These are phyloP conservation scores for Hypoxylon fuscum DNA, from an alignment of 495 filamentous ascomycete genomes.

Conservation along the genomic window DNA sequence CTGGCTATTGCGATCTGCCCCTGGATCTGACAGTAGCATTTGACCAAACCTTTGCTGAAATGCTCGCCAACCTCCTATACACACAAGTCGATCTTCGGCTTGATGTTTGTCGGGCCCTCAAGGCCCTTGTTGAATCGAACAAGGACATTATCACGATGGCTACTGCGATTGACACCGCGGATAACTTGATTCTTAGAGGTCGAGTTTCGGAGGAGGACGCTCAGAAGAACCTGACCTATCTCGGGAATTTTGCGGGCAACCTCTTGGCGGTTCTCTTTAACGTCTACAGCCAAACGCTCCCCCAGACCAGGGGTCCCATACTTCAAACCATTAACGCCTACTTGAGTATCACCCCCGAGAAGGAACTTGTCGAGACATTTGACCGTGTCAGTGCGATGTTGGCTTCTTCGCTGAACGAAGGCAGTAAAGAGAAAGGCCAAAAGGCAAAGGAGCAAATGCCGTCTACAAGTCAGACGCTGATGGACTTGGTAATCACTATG, in stretches of 20 bases:
- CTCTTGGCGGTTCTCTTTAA: constrained; percentile 95
- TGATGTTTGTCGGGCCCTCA: constrained; percentile 85
- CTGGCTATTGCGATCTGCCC: constrained; percentile 93
- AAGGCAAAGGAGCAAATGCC: constrained; percentile 76
- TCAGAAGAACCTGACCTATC: constrained; percentile 77
- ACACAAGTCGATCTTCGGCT: constrained; percentile 86
- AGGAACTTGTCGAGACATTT: constrained; percentile 88
- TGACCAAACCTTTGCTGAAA: constrained; percentile 90
- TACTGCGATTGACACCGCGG: constrained; percentile 65
- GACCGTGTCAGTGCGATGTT: constrained; percentile 84
- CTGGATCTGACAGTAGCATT: constrained; percentile 79
- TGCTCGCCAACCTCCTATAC: constrained; percentile 90
- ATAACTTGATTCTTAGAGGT: constrained; percentile 74
- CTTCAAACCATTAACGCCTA: constrained; percentile 93
- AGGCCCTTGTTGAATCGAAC: constrained; percentile 89
- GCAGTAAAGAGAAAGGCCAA: constrained; percentile 66
- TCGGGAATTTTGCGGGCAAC: constrained; percentile 82
- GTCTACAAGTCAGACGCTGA: constrained; percentile 91
- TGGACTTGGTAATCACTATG: constrained; percentile 95
- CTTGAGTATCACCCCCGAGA: constrained; percentile 78
- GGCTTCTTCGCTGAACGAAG: constrained; percentile 74
- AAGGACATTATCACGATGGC: too few relatives aligned
- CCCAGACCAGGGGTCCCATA: constrained; percentile 88
- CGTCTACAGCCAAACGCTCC: constrained; percentile 94
- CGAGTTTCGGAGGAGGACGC: constrained; percentile 79